Percentiles rank a stretch among this genome's conserved stretches.
These are phyloP conservation scores for Irpex rosettiformis DNA, from an alignment of 1,284 basidiomycete species.

Conservation along the genomic window DNA sequence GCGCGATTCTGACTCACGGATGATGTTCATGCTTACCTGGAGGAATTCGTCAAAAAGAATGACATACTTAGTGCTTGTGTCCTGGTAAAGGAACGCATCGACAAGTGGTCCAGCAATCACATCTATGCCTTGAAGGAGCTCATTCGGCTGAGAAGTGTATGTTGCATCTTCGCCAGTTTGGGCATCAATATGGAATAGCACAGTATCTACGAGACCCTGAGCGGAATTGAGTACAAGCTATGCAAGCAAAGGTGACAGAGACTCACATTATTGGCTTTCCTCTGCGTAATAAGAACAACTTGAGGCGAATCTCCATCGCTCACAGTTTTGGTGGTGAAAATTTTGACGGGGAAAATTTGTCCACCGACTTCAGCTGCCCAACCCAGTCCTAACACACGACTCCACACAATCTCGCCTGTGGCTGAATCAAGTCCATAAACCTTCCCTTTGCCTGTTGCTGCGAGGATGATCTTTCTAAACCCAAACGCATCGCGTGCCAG, in stretches of 20 bases:
- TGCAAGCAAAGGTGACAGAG: not conserved
- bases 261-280: conserved; percentile 58
- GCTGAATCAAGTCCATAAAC: conserved; percentile 81
- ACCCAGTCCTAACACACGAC: conserved; percentile 62
- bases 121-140: conserved; percentile 53
- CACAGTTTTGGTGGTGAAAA: conserved; percentile 52
- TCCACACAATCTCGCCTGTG: conserved; percentile 78
- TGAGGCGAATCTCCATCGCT: conserved; percentile 48
- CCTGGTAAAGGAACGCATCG: conserved; percentile 53
- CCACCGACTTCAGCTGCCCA: conserved; percentile 57
- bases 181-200: conserved; percentile 78
- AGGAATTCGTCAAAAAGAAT: conserved; percentile 66
- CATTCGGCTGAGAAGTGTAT: conserved; percentile 24
- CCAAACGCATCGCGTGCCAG: conserved; percentile 80
- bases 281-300: conserved; percentile 59
- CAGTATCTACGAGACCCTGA: conserved; percentile 60
- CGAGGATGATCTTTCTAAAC: conserved; percentile 82
- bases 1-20: not conserved
- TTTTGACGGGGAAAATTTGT: conserved; percentile 50
- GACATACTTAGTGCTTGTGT: conserved; percentile 43
- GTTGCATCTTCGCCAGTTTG: conserved; percentile 64
- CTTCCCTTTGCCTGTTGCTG: conserved; percentile 72
- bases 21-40: conserved; percentile 39
- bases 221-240: not conserved
- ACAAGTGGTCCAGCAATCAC: conserved; percentile 54